Evolutionary conservation across 192 early-diverging fungal species (phyloP).

Genomic region (Ambispora gerdemannii): DNA sequence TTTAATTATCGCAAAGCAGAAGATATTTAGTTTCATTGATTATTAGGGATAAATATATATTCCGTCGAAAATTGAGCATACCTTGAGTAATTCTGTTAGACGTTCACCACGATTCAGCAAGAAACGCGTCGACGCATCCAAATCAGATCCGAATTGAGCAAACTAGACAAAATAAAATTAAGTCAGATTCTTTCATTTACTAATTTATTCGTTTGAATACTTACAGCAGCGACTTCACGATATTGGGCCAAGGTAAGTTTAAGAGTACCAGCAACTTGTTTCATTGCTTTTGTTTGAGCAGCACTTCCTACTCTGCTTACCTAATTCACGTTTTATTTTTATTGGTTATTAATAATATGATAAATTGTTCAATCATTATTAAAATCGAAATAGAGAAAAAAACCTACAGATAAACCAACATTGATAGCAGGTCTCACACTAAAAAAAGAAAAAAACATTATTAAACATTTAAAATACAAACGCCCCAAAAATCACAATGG

Average conservation of each 20-base stretch:
- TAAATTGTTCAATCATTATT: neutral
- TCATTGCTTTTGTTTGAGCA: slow-evolving; percentile 99
- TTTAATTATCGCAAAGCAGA: neutral
- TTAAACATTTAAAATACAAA: neutral
- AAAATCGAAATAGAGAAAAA: neutral
- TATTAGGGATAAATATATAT: neutral
- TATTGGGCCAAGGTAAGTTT: slow-evolving; percentile 99
- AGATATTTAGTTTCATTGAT: neutral
- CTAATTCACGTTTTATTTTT: neutral
- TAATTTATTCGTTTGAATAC: too few species aligned
- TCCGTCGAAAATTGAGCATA: neutral
- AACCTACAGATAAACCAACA: slow-evolving; percentile 96
- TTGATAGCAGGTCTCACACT: slow-evolving; percentile 98
- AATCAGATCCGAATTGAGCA: slow-evolving; percentile 99
- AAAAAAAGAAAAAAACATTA: neutral
- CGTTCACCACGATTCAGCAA: slow-evolving; percentile 99
- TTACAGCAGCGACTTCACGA: slow-evolving; percentile 95
- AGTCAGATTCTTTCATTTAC: neutral
- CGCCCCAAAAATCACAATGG: neutral
- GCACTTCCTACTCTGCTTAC: slow-evolving; percentile 97
- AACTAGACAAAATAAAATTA: slow-evolving; percentile 43
- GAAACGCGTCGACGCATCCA: slow-evolving; percentile 99
- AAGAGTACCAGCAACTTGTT: slow-evolving; percentile 99
- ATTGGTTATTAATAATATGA: neutral
- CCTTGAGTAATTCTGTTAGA: slow-evolving; percentile 96